Evolutionary conservation across 352 stramenopile genomes (phyloP).

Genomic region (Phytopythium chamaehyphon): DNA sequence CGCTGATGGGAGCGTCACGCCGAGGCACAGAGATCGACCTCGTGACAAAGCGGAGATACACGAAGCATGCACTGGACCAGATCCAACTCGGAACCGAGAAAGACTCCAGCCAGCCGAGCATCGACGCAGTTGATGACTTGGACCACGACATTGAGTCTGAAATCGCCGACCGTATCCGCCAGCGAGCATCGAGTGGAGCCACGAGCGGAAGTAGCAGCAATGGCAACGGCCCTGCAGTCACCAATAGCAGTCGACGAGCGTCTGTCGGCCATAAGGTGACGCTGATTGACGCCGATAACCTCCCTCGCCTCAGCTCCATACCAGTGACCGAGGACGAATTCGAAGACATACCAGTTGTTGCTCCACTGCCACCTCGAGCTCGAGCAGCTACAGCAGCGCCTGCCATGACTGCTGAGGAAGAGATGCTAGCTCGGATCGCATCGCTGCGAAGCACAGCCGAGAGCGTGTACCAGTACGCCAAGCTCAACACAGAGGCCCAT

Average conservation of each 20-base stretch:
- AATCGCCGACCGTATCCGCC: slow-evolving; percentile 2
- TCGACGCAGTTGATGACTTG: background rate
- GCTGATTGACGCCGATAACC: slow-evolving; percentile 4
- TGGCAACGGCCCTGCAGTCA: background rate
- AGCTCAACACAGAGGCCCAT: slow-evolving; percentile 29
- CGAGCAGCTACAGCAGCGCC: background rate
- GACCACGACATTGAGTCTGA: slow-evolving; percentile 2
- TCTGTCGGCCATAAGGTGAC: background rate
- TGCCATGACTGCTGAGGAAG: slow-evolving; percentile 7
- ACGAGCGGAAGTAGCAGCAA: slow-evolving; percentile 1
- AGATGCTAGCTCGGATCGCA: slow-evolving; percentile 43
- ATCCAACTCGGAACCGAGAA: slow-evolving; percentile 3
- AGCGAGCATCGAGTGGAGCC: slow-evolving; percentile 1
- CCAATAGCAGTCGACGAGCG: background rate
- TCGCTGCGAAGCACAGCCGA: slow-evolving; percentile 52
- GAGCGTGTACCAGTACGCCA: slow-evolving; percentile 40
- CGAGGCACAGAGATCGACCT: background rate
- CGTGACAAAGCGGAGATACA: background rate
- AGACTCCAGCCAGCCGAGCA: too few relatives aligned
- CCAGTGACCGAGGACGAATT: background rate
- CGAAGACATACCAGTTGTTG: background rate
- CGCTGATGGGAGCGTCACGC: background rate
- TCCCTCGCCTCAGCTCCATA: slow-evolving; percentile 1
- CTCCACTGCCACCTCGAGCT: background rate
- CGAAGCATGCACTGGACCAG: slow-evolving; percentile 4